phyloP scores from a whole-genome alignment of 2,329 filamentous ascomycete species.

The Cercospora janseana region DNA sequence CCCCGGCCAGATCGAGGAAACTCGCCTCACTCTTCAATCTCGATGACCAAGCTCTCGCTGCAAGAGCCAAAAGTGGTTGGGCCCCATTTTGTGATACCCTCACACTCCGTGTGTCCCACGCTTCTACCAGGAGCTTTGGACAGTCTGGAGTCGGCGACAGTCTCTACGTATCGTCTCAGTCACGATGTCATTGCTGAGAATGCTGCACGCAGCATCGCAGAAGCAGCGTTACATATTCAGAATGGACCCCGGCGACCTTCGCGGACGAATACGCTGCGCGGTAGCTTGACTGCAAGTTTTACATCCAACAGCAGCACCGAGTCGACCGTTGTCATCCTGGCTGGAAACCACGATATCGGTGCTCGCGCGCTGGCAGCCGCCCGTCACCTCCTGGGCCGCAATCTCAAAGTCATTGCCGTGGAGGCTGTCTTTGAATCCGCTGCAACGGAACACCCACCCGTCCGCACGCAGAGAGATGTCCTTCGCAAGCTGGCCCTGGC shows the following conservation, averaged over 20 bases:
- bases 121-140: constrained; percentile 78
- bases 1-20: constrained; percentile 33
- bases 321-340: constrained; percentile 70
- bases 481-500: constrained; percentile 68
- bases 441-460: constrained; percentile 73
- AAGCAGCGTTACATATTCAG: constrained; percentile 62
- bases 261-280: constrained; percentile 54
- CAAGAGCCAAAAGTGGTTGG: constrained; percentile 19
- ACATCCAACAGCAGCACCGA: constrained; percentile 48
- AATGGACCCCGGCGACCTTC: constrained; percentile 30
- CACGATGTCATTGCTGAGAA: constrained; percentile 93
- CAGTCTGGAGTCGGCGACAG: constrained; percentile 86
- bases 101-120: constrained; percentile 55
- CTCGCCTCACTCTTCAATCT: constrained; percentile 34
- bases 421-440: constrained; percentile 83
- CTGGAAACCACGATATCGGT: constrained; percentile 90
- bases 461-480: constrained; percentile 77
- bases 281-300: constrained; percentile 56
- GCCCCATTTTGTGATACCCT: constrained; percentile 53
- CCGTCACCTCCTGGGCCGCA: constrained; percentile 81
- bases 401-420: constrained; percentile 75
- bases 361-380: constrained; percentile 80
- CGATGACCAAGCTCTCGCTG: constrained; percentile 28
- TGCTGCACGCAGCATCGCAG: constrained; percentile 81
- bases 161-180: constrained; percentile 79